Conservation (phyloP, 441 rosid species). For the Croton laevigatus region DNA sequence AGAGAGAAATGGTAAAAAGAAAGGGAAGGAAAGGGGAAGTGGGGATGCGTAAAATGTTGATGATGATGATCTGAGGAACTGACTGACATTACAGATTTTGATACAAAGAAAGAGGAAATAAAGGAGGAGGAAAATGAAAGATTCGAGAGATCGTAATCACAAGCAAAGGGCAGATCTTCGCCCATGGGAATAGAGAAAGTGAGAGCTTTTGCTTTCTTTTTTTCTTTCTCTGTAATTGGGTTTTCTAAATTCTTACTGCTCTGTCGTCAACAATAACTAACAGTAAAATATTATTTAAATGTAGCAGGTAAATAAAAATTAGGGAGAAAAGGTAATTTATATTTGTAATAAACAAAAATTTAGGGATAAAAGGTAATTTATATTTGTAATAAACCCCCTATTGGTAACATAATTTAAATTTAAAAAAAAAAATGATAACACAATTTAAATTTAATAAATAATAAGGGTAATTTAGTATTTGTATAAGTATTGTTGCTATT, state of each 20-base stretch:
- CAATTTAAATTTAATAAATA: no score
- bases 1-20: background rate
- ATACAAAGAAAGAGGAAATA: background rate
- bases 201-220: slow-evolving; percentile 53
- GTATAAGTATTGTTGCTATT: no score
- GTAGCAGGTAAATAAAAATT: slow-evolving; percentile 15
- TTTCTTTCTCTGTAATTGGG: slow-evolving; percentile 23
- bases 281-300: no score
- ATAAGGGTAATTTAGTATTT: no score
- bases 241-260: slow-evolving; percentile 5
- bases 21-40: background rate
- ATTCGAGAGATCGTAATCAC: slow-evolving; percentile 56
- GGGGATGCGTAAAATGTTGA: background rate
- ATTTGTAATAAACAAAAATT: no score
- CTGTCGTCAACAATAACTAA: slow-evolving; percentile 15
- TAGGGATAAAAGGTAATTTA: no score
- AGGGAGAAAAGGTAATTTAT: background rate
- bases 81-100: no score
- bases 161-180: slow-evolving; percentile 54
- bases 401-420: no score
- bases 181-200: slow-evolving; percentile 59
- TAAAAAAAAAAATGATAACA: no score
- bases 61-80: no score
- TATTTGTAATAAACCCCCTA: no score
- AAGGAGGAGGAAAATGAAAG: slow-evolving; percentile 31